Percentiles rank a stretch among this genome's conserved stretches.
Evolutionary conservation across 2,329 filamentous ascomycete genomes (phyloP).

Genomic region (Beauveria caledonica): DNA sequence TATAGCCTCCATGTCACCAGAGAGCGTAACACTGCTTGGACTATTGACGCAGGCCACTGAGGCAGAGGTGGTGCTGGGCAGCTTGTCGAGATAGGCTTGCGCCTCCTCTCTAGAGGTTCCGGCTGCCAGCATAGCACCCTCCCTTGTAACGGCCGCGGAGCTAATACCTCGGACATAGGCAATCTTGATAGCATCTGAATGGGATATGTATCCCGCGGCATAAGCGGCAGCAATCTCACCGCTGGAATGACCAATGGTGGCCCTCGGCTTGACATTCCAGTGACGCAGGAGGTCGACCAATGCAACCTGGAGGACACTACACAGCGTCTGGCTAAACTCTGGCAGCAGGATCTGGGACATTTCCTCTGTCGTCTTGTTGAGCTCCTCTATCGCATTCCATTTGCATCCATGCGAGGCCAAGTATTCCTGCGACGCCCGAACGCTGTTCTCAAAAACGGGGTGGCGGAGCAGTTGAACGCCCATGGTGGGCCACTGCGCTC

Average conservation of each 20-base stretch:
- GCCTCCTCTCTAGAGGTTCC: constrained; percentile 13
- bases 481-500: constrained; percentile 26
- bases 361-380: not conserved
- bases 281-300: constrained; percentile 24
- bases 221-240: constrained; percentile 30
- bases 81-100: not conserved
- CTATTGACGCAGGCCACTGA: constrained; percentile 25
- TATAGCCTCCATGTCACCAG: constrained; percentile 18
- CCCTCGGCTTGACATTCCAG: constrained; percentile 19
- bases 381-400: constrained; percentile 5
- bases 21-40: constrained; percentile 22
- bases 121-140: constrained; percentile 8
- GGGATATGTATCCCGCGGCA: not conserved
- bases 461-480: constrained; percentile 19
- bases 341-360: not conserved
- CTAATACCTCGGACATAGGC: constrained; percentile 16
- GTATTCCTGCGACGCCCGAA: constrained; percentile 1
- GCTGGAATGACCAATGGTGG: constrained; percentile 25
- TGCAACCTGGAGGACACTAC: constrained; percentile 31
- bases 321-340: constrained; percentile 26
- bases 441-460: constrained; percentile 12
- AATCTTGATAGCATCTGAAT: constrained; percentile 18
- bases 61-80: not conserved
- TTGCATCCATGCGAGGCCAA: not conserved
- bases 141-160: not conserved